phyloP scores from a whole-genome alignment of 2,329 filamentous ascomycete species.

The Coniochaeta hoffmannii region DNA sequence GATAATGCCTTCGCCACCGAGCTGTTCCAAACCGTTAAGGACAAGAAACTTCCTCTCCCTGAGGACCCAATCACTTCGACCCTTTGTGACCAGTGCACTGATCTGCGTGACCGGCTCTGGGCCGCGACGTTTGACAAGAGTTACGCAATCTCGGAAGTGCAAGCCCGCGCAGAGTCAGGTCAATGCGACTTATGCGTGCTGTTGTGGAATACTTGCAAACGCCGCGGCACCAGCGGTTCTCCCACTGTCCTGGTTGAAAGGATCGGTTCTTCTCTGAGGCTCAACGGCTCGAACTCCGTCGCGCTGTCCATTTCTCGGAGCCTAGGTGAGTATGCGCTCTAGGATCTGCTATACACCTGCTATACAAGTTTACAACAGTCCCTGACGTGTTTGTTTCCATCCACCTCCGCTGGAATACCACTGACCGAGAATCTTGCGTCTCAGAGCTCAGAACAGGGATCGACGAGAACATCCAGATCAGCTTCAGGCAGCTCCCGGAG shows the following conservation, averaged over 20 bases:
- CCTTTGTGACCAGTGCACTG: not conserved
- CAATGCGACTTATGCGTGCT: conserved; percentile 4
- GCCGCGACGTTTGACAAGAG: not conserved
- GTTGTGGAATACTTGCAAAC: not conserved
- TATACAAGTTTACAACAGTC: not conserved
- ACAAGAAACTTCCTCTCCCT: not conserved
- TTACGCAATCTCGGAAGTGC: not conserved
- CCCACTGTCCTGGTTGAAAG: not conserved
- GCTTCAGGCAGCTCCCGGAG: conserved; percentile 9
- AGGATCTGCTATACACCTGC: too few relatives aligned
- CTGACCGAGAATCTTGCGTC: not conserved
- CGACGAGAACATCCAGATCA: conserved; percentile 8
- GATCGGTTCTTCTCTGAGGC: not conserved
- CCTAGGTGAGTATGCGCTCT: not conserved
- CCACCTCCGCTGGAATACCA: not conserved
- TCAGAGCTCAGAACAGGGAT: not conserved
- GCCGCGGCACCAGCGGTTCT: not conserved
- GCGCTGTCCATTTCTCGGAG: conserved; percentile 2
- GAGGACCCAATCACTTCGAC: not conserved
- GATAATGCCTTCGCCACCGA: conserved; percentile 3
- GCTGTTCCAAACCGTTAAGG: not conserved
- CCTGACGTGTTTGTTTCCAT: not conserved
- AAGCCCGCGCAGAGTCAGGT: not conserved
- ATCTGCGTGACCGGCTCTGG: not conserved
- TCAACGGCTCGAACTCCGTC: not conserved